Conservation (phyloP, 768 basidiomycete genomes). For the Lyophyllum semitale region DNA sequence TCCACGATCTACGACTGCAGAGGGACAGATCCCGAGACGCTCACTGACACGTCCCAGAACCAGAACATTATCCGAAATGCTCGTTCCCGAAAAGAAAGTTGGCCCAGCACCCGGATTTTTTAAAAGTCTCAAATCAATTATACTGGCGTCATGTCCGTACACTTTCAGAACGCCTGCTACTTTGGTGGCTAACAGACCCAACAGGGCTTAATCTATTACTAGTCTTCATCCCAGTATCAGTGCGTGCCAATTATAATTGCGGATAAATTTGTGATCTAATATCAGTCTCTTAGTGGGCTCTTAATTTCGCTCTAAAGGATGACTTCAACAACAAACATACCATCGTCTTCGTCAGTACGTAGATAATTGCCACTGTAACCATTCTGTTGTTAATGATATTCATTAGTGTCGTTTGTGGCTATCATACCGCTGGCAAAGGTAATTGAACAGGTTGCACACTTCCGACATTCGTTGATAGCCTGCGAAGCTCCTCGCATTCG, state of each 20-base stretch:
- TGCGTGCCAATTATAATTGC: constrained; percentile 25
- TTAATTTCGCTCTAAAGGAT: constrained; percentile 57
- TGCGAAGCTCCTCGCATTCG: constrained; percentile 75
- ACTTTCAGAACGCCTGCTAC: not conserved
- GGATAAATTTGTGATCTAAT: constrained; percentile 3
- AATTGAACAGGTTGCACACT: not conserved
- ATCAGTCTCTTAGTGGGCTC: constrained; percentile 56
- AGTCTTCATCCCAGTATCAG: constrained; percentile 72
- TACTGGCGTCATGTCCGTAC: constrained; percentile 57
- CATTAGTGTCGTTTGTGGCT: constrained; percentile 70
- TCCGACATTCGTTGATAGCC: not conserved
- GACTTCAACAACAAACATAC: constrained; percentile 46
- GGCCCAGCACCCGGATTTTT: constrained; percentile 46
- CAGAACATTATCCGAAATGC: constrained; percentile 25
- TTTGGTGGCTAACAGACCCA: not conserved
- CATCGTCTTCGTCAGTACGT: constrained; percentile 73
- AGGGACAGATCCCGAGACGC: not conserved
- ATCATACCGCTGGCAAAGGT: constrained; percentile 88
- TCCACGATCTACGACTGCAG: not conserved
- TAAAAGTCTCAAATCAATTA: constrained; percentile 53
- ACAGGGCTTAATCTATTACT: constrained; percentile 74
- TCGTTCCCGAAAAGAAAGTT: constrained; percentile 40
- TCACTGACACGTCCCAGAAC: constrained; percentile 20
- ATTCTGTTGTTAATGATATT: not conserved
- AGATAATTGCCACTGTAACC: not conserved